Percentiles rank a stretch among this genome's conserved stretches.
These are phyloP conservation scores for Saccharomycopsis fibuligera DNA, from an alignment of 805 yeast genomes.

Conservation along the genomic window DNA sequence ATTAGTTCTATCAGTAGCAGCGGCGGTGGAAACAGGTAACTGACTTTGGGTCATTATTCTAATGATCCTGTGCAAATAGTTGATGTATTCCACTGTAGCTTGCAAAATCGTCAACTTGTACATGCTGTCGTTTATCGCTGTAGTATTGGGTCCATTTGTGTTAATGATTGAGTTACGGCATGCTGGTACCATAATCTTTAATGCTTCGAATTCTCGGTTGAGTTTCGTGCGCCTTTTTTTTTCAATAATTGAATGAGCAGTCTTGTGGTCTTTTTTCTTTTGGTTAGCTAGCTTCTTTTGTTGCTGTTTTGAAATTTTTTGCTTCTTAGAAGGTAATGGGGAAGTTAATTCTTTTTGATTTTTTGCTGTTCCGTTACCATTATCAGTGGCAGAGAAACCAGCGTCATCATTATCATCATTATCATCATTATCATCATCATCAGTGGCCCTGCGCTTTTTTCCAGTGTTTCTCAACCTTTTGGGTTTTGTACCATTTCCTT, in stretches of 20 bases:
- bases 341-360: not conserved
- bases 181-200: constrained; percentile 72
- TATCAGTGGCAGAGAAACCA: no score
- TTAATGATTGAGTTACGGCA: constrained; percentile 43
- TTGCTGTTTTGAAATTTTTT: constrained; percentile 21
- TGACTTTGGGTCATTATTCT: constrained; percentile 45
- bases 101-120: constrained; percentile 76
- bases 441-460: not conserved
- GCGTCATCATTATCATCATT: not conserved
- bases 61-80: constrained; percentile 57
- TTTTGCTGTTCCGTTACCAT: not conserved
- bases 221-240: constrained; percentile 71
- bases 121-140: constrained; percentile 48
- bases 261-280: constrained; percentile 42
- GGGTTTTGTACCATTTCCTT: constrained; percentile 10
- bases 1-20: constrained; percentile 29
- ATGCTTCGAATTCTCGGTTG: constrained; percentile 77
- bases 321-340: not conserved
- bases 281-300: constrained; percentile 24
- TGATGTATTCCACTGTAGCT: constrained; percentile 76
- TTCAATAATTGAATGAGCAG: constrained; percentile 73
- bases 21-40: no score
- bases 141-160: constrained; percentile 11
- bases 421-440: not conserved
- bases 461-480: not conserved